These are phyloP conservation scores for Calocera viscosa DNA, from an alignment of 768 basidiomycete species.

Conservation along the genomic window DNA sequence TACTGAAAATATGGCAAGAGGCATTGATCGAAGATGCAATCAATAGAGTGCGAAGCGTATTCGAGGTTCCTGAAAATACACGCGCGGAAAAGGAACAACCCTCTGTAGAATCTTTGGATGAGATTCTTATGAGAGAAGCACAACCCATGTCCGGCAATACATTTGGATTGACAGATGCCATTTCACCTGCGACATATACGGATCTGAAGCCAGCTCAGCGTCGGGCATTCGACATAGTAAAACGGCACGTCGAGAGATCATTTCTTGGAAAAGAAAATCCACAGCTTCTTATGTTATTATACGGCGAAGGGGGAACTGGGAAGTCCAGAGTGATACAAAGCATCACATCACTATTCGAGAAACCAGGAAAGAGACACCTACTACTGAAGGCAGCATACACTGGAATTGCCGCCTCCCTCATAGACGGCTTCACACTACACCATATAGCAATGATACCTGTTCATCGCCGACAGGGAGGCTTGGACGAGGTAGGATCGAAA, in stretches of 20 bases:
- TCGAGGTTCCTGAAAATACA: not conserved
- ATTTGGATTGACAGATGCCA: too few species aligned
- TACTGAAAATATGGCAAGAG: not conserved
- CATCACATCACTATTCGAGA: slow-evolving; percentile 28
- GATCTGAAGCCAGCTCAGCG: slow-evolving; percentile 26
- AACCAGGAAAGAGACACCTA: not conserved
- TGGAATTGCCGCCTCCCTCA: slow-evolving; percentile 33
- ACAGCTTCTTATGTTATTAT: slow-evolving; percentile 31
- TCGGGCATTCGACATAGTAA: slow-evolving; percentile 31
- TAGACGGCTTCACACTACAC: slow-evolving; percentile 31
- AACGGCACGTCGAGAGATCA: slow-evolving; percentile 21
- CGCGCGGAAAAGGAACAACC: too few species aligned
- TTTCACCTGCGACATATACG: slow-evolving; percentile 10
- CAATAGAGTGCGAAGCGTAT: not conserved
- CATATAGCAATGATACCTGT: slow-evolving; percentile 24
- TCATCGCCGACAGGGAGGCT: not conserved
- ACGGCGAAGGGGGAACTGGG: slow-evolving; percentile 36
- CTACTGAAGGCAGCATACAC: slow-evolving; percentile 32
- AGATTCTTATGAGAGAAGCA: not conserved
- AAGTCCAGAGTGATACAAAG: slow-evolving; percentile 34
- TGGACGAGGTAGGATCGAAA: not conserved
- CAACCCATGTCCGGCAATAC: too few species aligned
- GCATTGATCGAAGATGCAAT: not conserved
- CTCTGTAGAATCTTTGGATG: not conserved
- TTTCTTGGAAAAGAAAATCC: slow-evolving; percentile 15